phyloP scores from a whole-genome alignment of 106 monocot species.

The Ottelia alismoides region DNA sequence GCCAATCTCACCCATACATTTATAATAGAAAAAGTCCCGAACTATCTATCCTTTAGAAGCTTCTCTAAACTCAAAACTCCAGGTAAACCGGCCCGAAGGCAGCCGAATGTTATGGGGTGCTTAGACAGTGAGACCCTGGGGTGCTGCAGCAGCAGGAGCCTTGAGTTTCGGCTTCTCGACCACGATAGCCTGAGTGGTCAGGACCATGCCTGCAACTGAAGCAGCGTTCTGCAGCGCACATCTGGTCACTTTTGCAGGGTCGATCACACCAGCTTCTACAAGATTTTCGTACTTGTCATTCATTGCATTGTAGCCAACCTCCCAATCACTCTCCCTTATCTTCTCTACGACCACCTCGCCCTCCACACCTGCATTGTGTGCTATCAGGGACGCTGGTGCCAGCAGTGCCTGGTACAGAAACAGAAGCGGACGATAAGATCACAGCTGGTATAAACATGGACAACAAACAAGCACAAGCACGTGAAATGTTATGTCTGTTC shows the following conservation, averaged over 20 bases:
- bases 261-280: constrained; percentile 63
- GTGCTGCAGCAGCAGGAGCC: constrained; percentile 22
- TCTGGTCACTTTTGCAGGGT: constrained; percentile 73
- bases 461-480: no score
- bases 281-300: constrained; percentile 67
- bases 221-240: constrained; percentile 77
- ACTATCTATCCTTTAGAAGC: no score
- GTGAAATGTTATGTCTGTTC: no score
- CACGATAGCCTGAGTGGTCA: constrained; percentile 77
- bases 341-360: constrained; percentile 93
- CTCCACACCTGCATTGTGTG: constrained; percentile 74
- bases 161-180: constrained; percentile 73
- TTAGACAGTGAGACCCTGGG: constrained; percentile 16
- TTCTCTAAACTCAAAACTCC: no score
- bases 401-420: constrained; percentile 72
- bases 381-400: constrained; percentile 66
- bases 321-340: constrained; percentile 50
- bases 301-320: constrained; percentile 81
- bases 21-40: no score
- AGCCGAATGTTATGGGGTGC: no score
- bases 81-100: no score
- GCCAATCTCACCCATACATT: no score
- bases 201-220: constrained; percentile 71
- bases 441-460: no score
- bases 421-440: no score